Percentiles rank a stretch among this genome's conserved stretches.
phyloP scores from a whole-genome alignment of 257 asterid genomes.

The Avicennia marina region DNA sequence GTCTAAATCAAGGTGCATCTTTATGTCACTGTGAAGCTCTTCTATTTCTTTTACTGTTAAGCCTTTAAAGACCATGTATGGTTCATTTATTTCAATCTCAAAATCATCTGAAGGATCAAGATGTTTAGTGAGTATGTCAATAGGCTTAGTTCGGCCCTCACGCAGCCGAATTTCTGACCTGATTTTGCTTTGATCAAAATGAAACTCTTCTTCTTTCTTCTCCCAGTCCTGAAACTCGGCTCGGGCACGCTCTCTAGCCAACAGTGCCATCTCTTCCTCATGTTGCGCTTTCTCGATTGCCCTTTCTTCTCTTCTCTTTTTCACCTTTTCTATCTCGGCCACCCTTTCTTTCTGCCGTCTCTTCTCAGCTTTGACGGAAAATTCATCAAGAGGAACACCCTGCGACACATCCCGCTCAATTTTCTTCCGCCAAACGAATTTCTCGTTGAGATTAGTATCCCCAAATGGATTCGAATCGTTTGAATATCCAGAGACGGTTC shows the following conservation, averaged over 20 bases:
- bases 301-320: constrained; percentile 95
- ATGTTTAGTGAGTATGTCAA: constrained; percentile 82
- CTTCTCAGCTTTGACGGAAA: constrained; percentile 76
- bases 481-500: constrained; percentile 64
- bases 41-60: constrained; percentile 85
- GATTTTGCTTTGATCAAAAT: constrained; percentile 92
- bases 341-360: constrained; percentile 71
- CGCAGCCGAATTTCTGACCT: constrained; percentile 91
- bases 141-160: constrained; percentile 92
- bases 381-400: constrained; percentile 67
- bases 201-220: constrained; percentile 99
- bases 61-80: constrained; percentile 90
- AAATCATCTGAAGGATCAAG: constrained; percentile 81
- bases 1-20: constrained; percentile 89
- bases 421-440: constrained; percentile 93
- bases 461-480: constrained; percentile 97
- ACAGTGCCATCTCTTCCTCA: constrained; percentile 87
- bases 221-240: constrained; percentile 99
- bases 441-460: constrained; percentile 81
- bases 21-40: constrained; percentile 87
- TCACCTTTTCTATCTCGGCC: constrained; percentile 95
- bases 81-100: constrained; percentile 83
- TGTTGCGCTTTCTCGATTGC: constrained; percentile 95
- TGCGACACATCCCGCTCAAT: constrained; percentile 68
- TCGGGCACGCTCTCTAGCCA: constrained; percentile 95